These are phyloP conservation scores for Phaeophleospora eucalypticola DNA, from an alignment of 2,329 filamentous ascomycete species.

Conservation along the genomic window DNA sequence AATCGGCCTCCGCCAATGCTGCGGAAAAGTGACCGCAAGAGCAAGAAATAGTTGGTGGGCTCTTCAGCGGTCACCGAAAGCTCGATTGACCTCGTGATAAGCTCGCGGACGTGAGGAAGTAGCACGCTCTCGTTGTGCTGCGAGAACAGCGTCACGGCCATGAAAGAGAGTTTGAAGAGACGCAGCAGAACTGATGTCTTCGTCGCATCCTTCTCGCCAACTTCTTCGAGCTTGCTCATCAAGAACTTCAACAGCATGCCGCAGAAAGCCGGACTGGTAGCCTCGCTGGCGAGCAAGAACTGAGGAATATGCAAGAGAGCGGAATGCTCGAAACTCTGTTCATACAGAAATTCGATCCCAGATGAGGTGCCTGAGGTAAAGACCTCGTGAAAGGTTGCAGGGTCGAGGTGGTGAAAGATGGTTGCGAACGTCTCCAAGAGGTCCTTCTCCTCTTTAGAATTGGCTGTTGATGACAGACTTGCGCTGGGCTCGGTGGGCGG, in stretches of 20 bases:
- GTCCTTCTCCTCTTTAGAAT: constrained; percentile 94
- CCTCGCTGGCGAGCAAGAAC: constrained; percentile 97
- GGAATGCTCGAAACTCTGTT: constrained; percentile 96
- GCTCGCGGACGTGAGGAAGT: constrained; percentile 91
- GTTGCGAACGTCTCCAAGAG: constrained; percentile 95
- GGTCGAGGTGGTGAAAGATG: constrained; percentile 97
- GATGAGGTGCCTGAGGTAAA: constrained; percentile 49
- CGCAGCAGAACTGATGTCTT: constrained; percentile 89
- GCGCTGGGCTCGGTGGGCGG: constrained; percentile 67
- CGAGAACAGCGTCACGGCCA: constrained; percentile 96
- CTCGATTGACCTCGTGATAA: constrained; percentile 96
- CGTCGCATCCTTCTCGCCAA: constrained; percentile 85
- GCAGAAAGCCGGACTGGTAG: constrained; percentile 93
- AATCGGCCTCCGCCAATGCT: constrained; percentile 97
- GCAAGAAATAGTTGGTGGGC: constrained; percentile 96
- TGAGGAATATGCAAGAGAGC: constrained; percentile 92
- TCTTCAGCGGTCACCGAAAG: constrained; percentile 92
- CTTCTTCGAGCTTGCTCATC: constrained; percentile 93
- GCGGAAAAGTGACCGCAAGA: constrained; percentile 85
- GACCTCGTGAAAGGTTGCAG: constrained; percentile 96
- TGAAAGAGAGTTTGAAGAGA: constrained; percentile 96
- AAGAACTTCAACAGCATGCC: constrained; percentile 97
- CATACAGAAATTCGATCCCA: constrained; percentile 95
- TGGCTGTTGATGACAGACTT: constrained; percentile 70
- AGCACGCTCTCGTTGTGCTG: constrained; percentile 93